Evolutionary conservation across 495 filamentous ascomycete genomes (phyloP), one percentile per base, ranked within the genome.

Genomic region (Physcia stellaris): DNA sequence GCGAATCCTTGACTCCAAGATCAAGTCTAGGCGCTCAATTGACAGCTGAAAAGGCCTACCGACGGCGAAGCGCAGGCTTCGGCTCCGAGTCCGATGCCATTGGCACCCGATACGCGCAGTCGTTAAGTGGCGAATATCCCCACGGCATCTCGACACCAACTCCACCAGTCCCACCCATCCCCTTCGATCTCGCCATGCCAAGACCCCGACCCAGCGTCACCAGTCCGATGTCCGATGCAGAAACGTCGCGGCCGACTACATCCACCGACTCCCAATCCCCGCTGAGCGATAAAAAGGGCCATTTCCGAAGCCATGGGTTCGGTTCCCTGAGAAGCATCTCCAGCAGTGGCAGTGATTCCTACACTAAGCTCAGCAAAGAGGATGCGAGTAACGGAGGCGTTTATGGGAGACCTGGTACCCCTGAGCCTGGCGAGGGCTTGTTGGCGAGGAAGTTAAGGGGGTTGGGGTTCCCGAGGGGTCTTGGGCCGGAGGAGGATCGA

Each of bases 361-460:
- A 83, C 48, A 71, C 66, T 43, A 85, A 83, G 50, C 71, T 80
- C 26, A 77, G 49, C 50, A 81, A 68, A 49, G 77, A 71, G 12
- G 77, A 83, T 50, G 55, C 60, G 11, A 79, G 77, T 16, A 86
- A 84, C 43, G 75, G 70, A 4, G 78, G 75, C 7, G 70, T 61
- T 2, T 77, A 70, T 48, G 42, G 51, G 4, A 42, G 58, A 9
- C 47, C 53, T 13, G 47, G 45, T 37, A 53, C 58, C n/a, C 49
- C 60, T 11, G 66, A 71, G 40, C 48, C 47, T 10, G 61, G 68
- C 12, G 70, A 73, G 46, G 66, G 73, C 34, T 50, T 77, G 19
- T 57, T 77, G 22, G 71, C 73, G 23, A 67, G 63, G 47, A 60
- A 66, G 43, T 52, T 77, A 24, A 61, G 62, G 39, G 55, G 67